Percentiles rank a stretch among this genome's conserved stretches.
phyloP scores from a whole-genome alignment of 805 yeast genomes.

The Hanseniaspora meyeri region DNA sequence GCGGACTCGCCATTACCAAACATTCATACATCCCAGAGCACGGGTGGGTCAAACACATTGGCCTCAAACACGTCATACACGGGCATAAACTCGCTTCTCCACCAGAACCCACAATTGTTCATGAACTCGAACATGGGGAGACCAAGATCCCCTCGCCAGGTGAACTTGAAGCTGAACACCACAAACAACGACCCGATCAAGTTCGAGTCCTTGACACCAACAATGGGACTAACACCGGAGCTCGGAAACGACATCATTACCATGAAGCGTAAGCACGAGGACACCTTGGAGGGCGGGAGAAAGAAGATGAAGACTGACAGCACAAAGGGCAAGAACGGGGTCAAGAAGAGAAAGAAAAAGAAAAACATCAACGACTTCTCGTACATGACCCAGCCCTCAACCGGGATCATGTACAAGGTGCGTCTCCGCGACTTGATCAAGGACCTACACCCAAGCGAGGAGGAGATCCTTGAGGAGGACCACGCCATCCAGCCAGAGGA shows the following conservation, averaged over 20 bases:
- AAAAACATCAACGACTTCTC: conserved; percentile 6
- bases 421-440: conserved; percentile 11
- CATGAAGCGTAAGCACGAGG: not conserved
- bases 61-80: not conserved
- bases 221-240: conserved; percentile 10
- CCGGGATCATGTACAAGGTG: conserved; percentile 11
- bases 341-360: conserved; percentile 9
- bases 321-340: not conserved
- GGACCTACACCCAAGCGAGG: conserved; percentile 8
- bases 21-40: not conserved
- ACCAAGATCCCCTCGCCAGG: conserved; percentile 12
- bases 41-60: not conserved
- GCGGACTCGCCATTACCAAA: not conserved
- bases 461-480: conserved; percentile 17
- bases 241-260: not conserved
- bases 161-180: conserved; percentile 2
- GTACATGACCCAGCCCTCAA: conserved; percentile 6
- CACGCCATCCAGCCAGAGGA: conserved; percentile 25
- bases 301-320: not conserved
- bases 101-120: conserved; percentile 9
- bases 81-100: conserved; percentile 3
- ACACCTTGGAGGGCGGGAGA: not conserved
- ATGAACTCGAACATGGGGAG: conserved; percentile 2
- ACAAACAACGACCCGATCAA: not conserved
- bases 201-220: conserved; percentile 11